These are phyloP conservation scores for Yarrowia sp. DNA, from an alignment of 805 yeast genomes.

Conservation along the genomic window DNA sequence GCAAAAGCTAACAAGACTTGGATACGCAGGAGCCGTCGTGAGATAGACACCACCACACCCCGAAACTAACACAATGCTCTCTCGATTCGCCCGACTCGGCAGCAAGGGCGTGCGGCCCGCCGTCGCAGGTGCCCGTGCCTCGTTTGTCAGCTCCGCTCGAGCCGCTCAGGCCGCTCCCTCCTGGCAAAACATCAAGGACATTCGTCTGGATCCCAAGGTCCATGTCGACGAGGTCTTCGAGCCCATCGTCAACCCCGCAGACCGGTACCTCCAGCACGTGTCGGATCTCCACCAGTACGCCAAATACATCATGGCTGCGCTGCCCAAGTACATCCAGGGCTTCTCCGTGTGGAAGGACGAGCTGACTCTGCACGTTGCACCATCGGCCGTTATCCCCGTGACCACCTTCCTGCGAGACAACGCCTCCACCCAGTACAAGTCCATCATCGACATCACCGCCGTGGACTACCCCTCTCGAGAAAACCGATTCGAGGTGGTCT, in stretches of 20 bases:
- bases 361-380: conserved; percentile 75
- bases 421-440: conserved; percentile 79
- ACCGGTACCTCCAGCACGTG: conserved; percentile 66
- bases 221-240: conserved; percentile 42
- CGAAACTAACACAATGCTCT: conserved; percentile 38
- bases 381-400: conserved; percentile 75
- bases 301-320: conserved; percentile 71
- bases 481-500: conserved; percentile 86
- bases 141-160: conserved; percentile 32
- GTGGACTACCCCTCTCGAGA: conserved; percentile 85
- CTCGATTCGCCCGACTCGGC: conserved; percentile 37
- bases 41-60: conserved; percentile 14
- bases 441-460: conserved; percentile 81
- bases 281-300: conserved; percentile 86
- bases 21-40: conserved; percentile 32
- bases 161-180: conserved; percentile 27
- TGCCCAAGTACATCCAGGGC: conserved; percentile 84
- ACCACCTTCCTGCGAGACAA: conserved; percentile 75
- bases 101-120: conserved; percentile 36
- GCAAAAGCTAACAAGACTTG: conserved; percentile 29
- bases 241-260: conserved; percentile 73
- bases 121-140: conserved; percentile 25
- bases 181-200: conserved; percentile 35
- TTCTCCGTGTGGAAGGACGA: conserved; percentile 93
- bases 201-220: conserved; percentile 29